phyloP scores from a whole-genome alignment of 2,329 filamentous ascomycete genomes.

The Camptophora hylomeconis region DNA sequence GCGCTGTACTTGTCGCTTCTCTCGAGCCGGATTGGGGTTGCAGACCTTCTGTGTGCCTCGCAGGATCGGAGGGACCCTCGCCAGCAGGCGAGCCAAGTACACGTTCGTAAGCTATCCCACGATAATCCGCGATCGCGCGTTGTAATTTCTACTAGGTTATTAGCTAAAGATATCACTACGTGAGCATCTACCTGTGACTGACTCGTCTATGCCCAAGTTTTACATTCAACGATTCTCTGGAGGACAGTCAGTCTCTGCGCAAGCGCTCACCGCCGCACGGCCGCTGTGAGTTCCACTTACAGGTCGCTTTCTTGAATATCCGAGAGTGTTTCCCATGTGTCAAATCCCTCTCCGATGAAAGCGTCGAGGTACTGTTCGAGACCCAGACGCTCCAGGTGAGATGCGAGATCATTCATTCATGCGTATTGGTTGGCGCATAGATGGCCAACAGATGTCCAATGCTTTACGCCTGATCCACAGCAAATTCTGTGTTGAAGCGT shows the following conservation, averaged over 20 bases:
- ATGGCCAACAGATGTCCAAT: too few relatives aligned
- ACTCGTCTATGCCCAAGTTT: constrained; percentile 72
- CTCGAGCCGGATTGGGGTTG: constrained; percentile 2
- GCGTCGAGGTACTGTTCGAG: constrained; percentile 62
- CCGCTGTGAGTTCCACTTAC: too few relatives aligned
- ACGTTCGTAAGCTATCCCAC: constrained; percentile 45
- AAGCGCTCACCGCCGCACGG: too few relatives aligned
- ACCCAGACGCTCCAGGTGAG: constrained; percentile 61
- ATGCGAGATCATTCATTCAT: constrained; percentile 51
- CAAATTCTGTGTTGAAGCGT: too few relatives aligned
- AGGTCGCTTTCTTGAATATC: constrained; percentile 77
- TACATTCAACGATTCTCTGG: constrained; percentile 58
- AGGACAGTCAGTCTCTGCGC: constrained; percentile 6
- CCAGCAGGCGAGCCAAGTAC: constrained; percentile 21
- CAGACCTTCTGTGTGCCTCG: constrained; percentile 35
- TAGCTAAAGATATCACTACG: constrained; percentile 7
- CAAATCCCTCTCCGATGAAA: constrained; percentile 69
- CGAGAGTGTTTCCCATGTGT: constrained; percentile 70
- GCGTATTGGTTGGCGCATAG: constrained; percentile 8
- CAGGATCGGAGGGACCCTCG: constrained; percentile 25
- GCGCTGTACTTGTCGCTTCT: constrained; percentile 2
- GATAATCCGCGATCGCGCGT: constrained; percentile 62
- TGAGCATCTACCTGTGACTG: constrained; percentile 23
- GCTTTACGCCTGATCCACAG: too few relatives aligned
- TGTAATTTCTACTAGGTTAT: constrained; percentile 69